A percentile compares a stretch with the other conserved stretches of the same genome.
Conservation (phyloP, 2,329 filamentous ascomycete genomes). For the Beauveria pseudobassiana region DNA sequence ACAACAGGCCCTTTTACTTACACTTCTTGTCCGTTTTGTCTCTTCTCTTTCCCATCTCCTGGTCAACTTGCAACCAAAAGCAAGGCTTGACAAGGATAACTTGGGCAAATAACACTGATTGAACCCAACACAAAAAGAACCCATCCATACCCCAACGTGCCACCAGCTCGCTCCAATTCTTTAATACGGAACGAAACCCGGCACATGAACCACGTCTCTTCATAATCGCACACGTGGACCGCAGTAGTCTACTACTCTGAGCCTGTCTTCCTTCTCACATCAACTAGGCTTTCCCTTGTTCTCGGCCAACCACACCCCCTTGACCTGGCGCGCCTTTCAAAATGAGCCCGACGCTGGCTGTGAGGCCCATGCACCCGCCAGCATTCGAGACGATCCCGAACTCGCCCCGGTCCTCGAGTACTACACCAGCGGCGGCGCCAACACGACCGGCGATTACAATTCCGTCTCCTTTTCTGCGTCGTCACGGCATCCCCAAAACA, state of each 20-base stretch:
- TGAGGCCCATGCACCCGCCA: conserved; percentile 13
- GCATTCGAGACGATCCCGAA: conserved; percentile 14
- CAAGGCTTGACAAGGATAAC: too few relatives aligned
- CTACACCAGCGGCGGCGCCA: neutral
- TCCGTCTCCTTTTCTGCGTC: neutral
- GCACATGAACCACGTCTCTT: too few relatives aligned
- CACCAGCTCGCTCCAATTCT: too few relatives aligned
- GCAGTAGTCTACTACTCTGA: too few relatives aligned
- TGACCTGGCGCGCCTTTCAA: neutral
- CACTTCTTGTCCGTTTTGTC: too few relatives aligned
- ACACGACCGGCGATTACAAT: neutral
- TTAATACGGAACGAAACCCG: too few relatives aligned
- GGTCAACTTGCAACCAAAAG: neutral
- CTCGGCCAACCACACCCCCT: neutral
- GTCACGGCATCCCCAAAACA: too few relatives aligned
- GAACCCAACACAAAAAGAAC: too few relatives aligned
- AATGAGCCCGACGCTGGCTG: conserved; percentile 15
- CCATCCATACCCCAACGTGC: too few relatives aligned
- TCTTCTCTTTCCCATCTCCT: too few relatives aligned
- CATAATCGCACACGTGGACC: too few relatives aligned
- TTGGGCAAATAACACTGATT: too few relatives aligned
- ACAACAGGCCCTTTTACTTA: neutral
- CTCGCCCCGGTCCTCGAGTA: conserved; percentile 6
- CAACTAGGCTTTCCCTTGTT: neutral
- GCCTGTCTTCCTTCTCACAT: neutral